Percentiles rank a stretch among this genome's conserved stretches.
phyloP scores from a whole-genome alignment of 352 stramenopile genomes.

The Globisporangium splendens region DNA sequence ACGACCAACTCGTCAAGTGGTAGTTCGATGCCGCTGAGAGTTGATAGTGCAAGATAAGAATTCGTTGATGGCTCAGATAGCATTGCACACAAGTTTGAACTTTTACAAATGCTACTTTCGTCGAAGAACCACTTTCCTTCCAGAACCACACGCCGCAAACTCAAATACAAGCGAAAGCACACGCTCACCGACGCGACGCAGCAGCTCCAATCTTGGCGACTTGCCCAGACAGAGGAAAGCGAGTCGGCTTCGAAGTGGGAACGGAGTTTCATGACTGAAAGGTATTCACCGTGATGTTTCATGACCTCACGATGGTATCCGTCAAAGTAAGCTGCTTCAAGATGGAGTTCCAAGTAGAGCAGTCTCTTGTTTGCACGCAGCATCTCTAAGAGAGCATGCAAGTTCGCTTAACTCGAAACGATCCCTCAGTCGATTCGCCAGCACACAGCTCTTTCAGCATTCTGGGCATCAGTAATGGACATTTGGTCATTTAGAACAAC shows the following conservation, averaged over 20 bases:
- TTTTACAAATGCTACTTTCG: too few species aligned
- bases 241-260: background rate
- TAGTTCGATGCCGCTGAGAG: background rate
- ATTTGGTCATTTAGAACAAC: too few species aligned
- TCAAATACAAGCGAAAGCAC: constrained; percentile 8
- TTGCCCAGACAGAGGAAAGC: constrained; percentile 6
- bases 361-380: constrained; percentile 3
- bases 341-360: constrained; percentile 3
- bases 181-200: background rate
- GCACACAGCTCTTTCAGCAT: constrained; percentile 2
- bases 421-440: background rate
- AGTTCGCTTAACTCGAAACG: background rate
- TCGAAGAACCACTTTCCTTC: too few species aligned
- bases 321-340: background rate
- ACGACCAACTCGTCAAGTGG: background rate
- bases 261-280: background rate
- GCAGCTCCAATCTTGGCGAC: background rate
- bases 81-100: too few species aligned
- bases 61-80: too few species aligned
- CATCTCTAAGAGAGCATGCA: constrained; percentile 2
- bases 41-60: background rate
- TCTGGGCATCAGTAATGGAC: background rate
- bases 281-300: constrained; percentile 1
- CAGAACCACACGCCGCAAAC: constrained; percentile 1
- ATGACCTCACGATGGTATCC: background rate